Evolutionary conservation across 2,329 filamentous ascomycete genomes (phyloP), one percentile per base, ranked within the genome.

Genomic region (Microsporum canis): DNA sequence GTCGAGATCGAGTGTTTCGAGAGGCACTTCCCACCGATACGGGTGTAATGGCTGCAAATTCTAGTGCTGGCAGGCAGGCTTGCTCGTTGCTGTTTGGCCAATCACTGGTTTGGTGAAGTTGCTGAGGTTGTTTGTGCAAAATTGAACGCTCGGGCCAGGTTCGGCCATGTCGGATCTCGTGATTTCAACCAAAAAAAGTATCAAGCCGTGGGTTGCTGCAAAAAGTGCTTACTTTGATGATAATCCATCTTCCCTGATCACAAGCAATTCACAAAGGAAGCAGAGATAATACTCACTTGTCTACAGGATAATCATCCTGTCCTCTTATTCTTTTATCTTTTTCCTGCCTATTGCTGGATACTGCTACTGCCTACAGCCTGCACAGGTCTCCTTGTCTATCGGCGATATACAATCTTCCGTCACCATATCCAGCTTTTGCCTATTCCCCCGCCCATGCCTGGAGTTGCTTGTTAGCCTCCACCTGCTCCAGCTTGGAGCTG

Each of bases 401-500:
- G 34, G 36, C 27, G 17, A 43, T 17, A 57, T 57, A 2, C 14
- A 29, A 57, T 57, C 5, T 57, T 57, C 55, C 27, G 33, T 31
- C n/a, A 57, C n/a, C 10, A 14, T 17, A 14, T 17, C 55, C 39
- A 57, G 14, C 39, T n/a, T 23, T 31, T 27, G 6, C 29, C 7
- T 23, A 27, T 23, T 31, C 57, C 57, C 23, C 57, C 41, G 62
- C 62, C 65, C 60, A 70, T 71, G 55, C 55, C 23, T 43, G 69
- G 61, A 64, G 63, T 58, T 66, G 61, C 61, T 66, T 64, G 65
- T 67, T 61, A 63, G 61, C 62, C 61, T 60, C 65, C 66, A 62
- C 65, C 61, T 65, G 65, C 66, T 66, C 66, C 64, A 64, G 62
- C 63, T 64, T 58, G 68, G 66, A 71, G 70, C 67, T 69, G 65